phyloP scores from a whole-genome alignment of 768 basidiomycete genomes.

The Lactarius pseudohatsudake region DNA sequence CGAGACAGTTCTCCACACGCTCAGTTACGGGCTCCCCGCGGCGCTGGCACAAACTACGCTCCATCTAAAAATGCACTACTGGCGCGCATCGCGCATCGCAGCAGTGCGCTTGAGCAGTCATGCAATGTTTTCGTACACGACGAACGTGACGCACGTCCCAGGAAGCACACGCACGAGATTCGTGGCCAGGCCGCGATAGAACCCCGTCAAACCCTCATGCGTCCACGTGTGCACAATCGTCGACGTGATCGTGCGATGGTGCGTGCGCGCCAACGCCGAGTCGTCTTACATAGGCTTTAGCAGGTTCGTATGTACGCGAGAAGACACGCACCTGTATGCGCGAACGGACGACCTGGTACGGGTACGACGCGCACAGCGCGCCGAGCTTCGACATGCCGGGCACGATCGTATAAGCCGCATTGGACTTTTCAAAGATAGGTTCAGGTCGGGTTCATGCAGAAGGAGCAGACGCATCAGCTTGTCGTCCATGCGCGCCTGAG shows the following conservation, averaged over 20 bases:
- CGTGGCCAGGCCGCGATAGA: no score
- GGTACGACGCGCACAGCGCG: not conserved
- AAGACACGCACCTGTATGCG: not conserved
- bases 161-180: no score
- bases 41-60: no score
- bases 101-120: not conserved
- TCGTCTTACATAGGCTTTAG: not conserved
- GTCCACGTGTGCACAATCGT: not conserved
- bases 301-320: no score
- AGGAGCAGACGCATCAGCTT: not conserved
- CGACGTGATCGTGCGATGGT: not conserved
- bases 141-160: no score
- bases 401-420: not conserved
- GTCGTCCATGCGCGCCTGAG: not conserved
- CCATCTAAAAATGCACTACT: no score
- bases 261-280: not conserved
- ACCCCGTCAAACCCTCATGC: not conserved
- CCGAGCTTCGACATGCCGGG: not conserved
- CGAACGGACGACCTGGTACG: not conserved
- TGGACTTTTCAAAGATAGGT: not conserved
- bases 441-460: not conserved
- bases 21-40: no score
- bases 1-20: no score
- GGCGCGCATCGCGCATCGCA: slow-evolving; percentile 31
- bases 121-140: no score